Base-by-base conservation (phyloP, 2,329 filamentous ascomycete species). In the Volutella citrinella region DNA sequence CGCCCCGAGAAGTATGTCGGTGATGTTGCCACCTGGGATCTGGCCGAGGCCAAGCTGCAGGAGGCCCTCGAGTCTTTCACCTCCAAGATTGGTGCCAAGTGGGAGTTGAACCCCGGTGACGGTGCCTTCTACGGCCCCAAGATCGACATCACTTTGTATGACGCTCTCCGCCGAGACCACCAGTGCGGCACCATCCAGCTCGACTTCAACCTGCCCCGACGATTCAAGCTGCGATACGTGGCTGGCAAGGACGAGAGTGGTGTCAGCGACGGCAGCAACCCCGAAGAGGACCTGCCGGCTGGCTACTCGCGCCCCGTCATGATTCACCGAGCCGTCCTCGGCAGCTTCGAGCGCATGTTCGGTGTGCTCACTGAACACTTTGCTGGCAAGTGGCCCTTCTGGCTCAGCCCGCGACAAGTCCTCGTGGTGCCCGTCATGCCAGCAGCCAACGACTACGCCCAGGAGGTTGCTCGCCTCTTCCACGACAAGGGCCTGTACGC, bases 101-200 rank as follows among this genome's bases (percentile, higher is more conserved):
- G 93, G 93, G 84, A 87, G 61, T 72, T 95, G 32, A 95, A 97
- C 64, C 84, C 88, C 40, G 93, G 91, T 37, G 93, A 98, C 53
- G 93, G 93, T 57, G 93, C 93, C 33, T 98, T 97, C 68, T 98
- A 98, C 62, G 93, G 93, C 3, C 93, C 93, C 32, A 98, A 98
- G 78, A 95, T 97, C 52, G 93, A 98, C 54, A 93, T 98, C 56
- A 94, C 87, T 42, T 90, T 98, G 55, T 83, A 82, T 32, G 91
- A 96, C 64, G 87, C 87, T 27, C 71, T 96, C 48, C 80, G 81
- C 63, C 79, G 90, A 59, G 87, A 64, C 34, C 57, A 60, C 43
- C 61, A 65, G 51, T 65, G 61, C 43, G 62, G 91, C 51, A 97
- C 91, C 10, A 95, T 97, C 49, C 91, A 97, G 67, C 85, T 95